Percentiles rank a stretch among this genome's conserved stretches.
These are phyloP conservation scores for Pichia cephalocereana DNA, from an alignment of 805 yeast species.

Conservation along the genomic window DNA sequence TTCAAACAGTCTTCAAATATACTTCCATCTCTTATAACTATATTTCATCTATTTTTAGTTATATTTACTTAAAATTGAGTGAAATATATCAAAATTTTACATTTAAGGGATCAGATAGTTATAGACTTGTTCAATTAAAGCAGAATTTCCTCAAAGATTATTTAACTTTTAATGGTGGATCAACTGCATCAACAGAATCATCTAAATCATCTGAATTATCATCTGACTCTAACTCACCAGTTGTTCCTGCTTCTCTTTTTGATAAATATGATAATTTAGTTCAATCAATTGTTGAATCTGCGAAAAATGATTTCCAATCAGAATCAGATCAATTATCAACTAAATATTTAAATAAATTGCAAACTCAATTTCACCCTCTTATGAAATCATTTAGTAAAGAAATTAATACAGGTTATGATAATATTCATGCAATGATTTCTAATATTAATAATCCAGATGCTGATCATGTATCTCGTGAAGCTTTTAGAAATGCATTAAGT, in stretches of 20 bases:
- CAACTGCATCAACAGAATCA: slow-evolving; percentile 10
- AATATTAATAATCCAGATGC: slow-evolving; percentile 15
- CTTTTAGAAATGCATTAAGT: slow-evolving; percentile 35
- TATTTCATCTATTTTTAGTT: slow-evolving; percentile 4
- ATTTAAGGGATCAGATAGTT: slow-evolving; percentile 20
- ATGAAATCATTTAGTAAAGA: slow-evolving; percentile 26
- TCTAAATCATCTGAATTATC: slow-evolving; percentile 13
- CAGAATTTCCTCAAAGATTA: slow-evolving; percentile 19
- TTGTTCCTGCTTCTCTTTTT: slow-evolving; percentile 11
- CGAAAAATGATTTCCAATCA: slow-evolving; percentile 29
- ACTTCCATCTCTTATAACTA: not conserved
- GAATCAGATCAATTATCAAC: slow-evolving; percentile 27
- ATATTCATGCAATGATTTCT: slow-evolving; percentile 18
- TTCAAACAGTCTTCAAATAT: slow-evolving; percentile 2
- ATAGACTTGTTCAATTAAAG: slow-evolving; percentile 22
- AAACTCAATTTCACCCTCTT: slow-evolving; percentile 25
- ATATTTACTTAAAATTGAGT: slow-evolving; percentile 7
- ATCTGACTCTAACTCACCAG: no score
- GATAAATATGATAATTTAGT: slow-evolving; percentile 25
- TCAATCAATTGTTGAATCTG: slow-evolving; percentile 29
- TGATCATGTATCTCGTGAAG: slow-evolving; percentile 36
- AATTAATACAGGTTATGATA: slow-evolving; percentile 20
- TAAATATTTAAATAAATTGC: slow-evolving; percentile 19
- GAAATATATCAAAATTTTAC: slow-evolving; percentile 15
- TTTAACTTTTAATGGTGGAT: slow-evolving; percentile 4